Base-by-base conservation (phyloP, 75 land plant genomes). In the Picea sitchensis region DNA sequence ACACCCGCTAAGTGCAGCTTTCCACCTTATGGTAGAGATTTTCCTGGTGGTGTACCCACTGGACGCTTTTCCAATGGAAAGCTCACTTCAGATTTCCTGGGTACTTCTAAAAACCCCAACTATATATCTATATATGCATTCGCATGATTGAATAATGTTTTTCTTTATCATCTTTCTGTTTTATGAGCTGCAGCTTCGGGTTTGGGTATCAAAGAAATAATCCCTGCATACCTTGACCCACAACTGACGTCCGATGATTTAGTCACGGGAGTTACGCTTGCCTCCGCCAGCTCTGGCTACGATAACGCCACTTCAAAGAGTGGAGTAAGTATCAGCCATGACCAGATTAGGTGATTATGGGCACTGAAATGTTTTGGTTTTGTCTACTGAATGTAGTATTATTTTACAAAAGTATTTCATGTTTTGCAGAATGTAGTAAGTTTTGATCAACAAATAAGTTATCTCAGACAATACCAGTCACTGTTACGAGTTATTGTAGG, bases 1-100 rank as follows among this genome's bases (percentile, higher is more conserved):
- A 92, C 88, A 9, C 14, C 63, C 0, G 68, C 84, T n/a, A 82
- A 76, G 80, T 61, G 84, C 82, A 87, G 87, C 72, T 87, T 86
- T 56, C 88, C 83, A 1, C 94, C 91, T 2, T 92, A 87, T 78
- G 90, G 94, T 3, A 87, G 76, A 54, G 94, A 92, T 21, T 92
- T 85, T 65, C 31, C 9, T 0, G 58, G 62, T 30, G 82, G 81
- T 0, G 2, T 14, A 2, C 78, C 90, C 21, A 89, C 86, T 14
- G 91, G 93, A 36, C 76, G 93, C 72, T 91, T 87, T 58, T 76
- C 80, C 47, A 82, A 91, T 65, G 93, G 93, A 2, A 78, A 78
- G 20, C 82, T 91, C 31, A 44, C 67, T 51, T 71, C 86, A 9
- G 93, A 91, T 81, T 83, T 82, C 44, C 41, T 87, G 0, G 84